phyloP scores from a whole-genome alignment of 2,329 filamentous ascomycete species.

The Fusarium proliferatum region DNA sequence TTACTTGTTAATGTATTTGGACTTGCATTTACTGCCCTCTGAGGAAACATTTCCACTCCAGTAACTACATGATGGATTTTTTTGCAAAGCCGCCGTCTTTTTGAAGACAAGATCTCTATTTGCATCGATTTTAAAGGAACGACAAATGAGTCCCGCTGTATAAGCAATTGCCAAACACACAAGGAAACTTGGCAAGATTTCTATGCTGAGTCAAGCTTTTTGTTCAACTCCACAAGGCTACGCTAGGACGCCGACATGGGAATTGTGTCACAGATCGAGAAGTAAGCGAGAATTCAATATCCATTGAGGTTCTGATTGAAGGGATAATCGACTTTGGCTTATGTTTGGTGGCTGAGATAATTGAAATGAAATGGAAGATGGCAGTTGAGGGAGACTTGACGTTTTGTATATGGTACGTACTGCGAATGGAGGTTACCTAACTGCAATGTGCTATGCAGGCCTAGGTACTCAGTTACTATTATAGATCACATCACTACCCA shows the following conservation, averaged over 20 bases:
- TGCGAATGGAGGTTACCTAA: not conserved
- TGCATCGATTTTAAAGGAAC: not conserved
- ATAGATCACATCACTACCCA: not conserved
- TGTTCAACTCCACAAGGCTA: not conserved
- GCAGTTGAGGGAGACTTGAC: not conserved
- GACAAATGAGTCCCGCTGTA: not conserved
- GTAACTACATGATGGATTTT: not conserved
- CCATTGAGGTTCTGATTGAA: not conserved
- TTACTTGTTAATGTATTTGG: not conserved
- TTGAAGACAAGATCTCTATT: not conserved
- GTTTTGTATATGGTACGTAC: not conserved
- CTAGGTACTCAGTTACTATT: not conserved
- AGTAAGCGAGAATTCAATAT: not conserved
- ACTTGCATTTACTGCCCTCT: not conserved
- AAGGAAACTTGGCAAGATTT: not conserved
- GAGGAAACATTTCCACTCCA: not conserved
- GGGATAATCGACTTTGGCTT: not conserved
- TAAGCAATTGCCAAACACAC: not conserved
- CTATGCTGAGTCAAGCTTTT: slow-evolving; percentile 16
- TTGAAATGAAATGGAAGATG: not conserved
- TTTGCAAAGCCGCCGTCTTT: not conserved
- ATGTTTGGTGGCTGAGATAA: not conserved
- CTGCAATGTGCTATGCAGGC: not conserved
- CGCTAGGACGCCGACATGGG: not conserved
- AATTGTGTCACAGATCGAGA: not conserved